Evolutionary conservation across 768 basidiomycete genomes (phyloP).

Genomic region (Trametes villosa): DNA sequence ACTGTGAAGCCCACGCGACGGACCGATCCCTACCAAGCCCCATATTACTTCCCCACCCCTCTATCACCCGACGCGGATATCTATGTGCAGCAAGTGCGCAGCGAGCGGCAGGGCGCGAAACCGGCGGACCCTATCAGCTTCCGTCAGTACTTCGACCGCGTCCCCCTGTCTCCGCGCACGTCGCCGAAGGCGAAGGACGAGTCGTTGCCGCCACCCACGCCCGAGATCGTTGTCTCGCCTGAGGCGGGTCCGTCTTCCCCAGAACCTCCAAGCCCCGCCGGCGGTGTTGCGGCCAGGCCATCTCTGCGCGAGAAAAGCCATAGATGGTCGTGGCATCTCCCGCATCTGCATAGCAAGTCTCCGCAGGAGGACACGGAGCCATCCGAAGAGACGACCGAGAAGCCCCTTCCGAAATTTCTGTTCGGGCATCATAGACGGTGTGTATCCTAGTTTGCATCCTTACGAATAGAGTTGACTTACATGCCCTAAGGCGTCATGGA

Average conservation of each 20-base stretch:
- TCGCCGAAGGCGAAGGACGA: constrained; percentile 8
- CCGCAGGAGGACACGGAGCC: constrained; percentile 1
- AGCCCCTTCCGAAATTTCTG: neutral
- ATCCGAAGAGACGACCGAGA: neutral
- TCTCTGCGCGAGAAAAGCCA: neutral
- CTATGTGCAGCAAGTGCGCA: constrained; percentile 31
- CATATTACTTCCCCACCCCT: constrained; percentile 63
- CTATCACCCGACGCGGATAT: constrained; percentile 39
- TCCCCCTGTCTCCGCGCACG: neutral
- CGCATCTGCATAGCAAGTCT: neutral
- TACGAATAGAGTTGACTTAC: neutral
- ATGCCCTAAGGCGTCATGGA: neutral
- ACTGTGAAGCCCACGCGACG: constrained; percentile 29
- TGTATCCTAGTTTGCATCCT: neutral
- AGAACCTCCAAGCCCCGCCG: too few relatives aligned
- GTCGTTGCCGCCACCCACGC: neutral
- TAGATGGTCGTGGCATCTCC: constrained; percentile 20
- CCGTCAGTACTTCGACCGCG: constrained; percentile 11
- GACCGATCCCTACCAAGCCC: constrained; percentile 67
- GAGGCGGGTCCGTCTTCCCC: neutral
- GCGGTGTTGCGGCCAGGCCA: neutral
- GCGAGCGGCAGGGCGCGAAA: constrained; percentile 4
- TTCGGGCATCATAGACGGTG: constrained; percentile 20
- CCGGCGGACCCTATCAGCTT: neutral
- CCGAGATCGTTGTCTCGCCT: constrained; percentile 1